phyloP scores from a whole-genome alignment of 345 rosid species.

The Moricandia moricandioides region DNA sequence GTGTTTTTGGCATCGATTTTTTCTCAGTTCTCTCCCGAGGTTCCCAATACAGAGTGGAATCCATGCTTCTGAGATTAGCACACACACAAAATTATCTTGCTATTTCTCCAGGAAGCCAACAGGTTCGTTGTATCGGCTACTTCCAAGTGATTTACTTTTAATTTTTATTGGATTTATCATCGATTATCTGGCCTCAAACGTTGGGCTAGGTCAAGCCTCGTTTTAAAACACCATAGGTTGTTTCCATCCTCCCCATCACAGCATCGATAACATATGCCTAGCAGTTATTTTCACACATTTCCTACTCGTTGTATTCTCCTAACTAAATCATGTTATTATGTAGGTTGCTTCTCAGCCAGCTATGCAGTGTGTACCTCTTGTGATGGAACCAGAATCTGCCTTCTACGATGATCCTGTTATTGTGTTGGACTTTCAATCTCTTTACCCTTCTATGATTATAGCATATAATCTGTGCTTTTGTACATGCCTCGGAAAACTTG shows the following conservation, averaged over 20 bases:
- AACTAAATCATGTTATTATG: slow-evolving; percentile 10
- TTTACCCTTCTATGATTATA: slow-evolving; percentile 96
- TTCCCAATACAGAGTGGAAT: slow-evolving; percentile 96
- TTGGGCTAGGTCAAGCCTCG: neutral
- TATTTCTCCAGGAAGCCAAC: slow-evolving; percentile 88
- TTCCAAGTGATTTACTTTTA: neutral
- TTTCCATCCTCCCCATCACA: slow-evolving; percentile 4
- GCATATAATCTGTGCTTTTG: slow-evolving; percentile 94
- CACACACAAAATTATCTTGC: slow-evolving; percentile 94
- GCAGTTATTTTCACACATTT: slow-evolving; percentile 10
- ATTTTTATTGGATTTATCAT: neutral
- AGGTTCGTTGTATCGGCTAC: slow-evolving; percentile 44
- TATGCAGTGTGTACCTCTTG: slow-evolving; percentile 96
- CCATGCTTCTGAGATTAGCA: slow-evolving; percentile 93
- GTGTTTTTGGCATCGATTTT: slow-evolving; percentile 93
- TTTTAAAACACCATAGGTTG: neutral
- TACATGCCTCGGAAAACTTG: slow-evolving; percentile 86
- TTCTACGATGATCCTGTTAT: slow-evolving; percentile 91
- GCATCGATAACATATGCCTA: slow-evolving; percentile 3
- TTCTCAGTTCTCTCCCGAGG: slow-evolving; percentile 99
- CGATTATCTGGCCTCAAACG: neutral
- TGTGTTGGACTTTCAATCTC: slow-evolving; percentile 96
- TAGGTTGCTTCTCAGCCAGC: slow-evolving; percentile 99
- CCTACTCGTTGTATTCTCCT: slow-evolving; percentile 2
- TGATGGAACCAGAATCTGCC: slow-evolving; percentile 98